Evolutionary conservation across 805 yeast species (phyloP).

Genomic region (Lipomyces orientalis): DNA sequence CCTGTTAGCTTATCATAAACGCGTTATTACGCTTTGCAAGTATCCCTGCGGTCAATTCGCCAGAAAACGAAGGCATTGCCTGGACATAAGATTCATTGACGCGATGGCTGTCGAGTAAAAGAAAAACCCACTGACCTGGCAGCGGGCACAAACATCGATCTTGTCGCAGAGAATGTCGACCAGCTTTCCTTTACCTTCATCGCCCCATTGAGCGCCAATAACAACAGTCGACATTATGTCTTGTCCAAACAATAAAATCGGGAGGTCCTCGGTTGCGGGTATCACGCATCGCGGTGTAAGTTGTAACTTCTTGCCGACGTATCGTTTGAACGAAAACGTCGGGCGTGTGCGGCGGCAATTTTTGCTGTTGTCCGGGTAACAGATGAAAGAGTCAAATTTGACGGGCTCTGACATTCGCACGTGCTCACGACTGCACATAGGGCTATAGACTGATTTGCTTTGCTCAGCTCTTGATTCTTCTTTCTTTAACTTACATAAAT

Average conservation of each 20-base stretch:
- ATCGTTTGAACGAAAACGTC: background rate
- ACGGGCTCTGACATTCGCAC: constrained; percentile 4
- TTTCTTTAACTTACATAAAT: constrained; percentile 26
- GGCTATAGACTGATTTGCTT: background rate
- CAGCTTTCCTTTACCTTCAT: constrained; percentile 98
- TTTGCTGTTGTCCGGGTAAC: background rate
- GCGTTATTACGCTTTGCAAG: background rate
- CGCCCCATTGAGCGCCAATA: constrained; percentile 99
- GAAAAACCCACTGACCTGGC: constrained; percentile 51
- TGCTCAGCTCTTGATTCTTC: background rate
- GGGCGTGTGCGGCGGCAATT: constrained; percentile 7
- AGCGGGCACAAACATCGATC: constrained; percentile 95
- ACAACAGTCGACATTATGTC: constrained; percentile 66
- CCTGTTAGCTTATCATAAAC: background rate
- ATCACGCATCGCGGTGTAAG: constrained; percentile 22
- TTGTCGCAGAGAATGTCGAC: constrained; percentile 95
- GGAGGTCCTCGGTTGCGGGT: background rate
- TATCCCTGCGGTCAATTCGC: constrained; percentile 5
- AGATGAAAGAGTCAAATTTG: background rate
- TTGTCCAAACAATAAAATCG: background rate
- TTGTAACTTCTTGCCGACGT: constrained; percentile 1
- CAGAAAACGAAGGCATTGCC: background rate
- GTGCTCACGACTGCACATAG: constrained; percentile 9
- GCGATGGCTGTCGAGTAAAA: background rate
- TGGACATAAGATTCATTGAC: background rate